These are phyloP conservation scores for Exophiala bonariae DNA, from an alignment of 2,329 filamentous ascomycete species.

Conservation along the genomic window DNA sequence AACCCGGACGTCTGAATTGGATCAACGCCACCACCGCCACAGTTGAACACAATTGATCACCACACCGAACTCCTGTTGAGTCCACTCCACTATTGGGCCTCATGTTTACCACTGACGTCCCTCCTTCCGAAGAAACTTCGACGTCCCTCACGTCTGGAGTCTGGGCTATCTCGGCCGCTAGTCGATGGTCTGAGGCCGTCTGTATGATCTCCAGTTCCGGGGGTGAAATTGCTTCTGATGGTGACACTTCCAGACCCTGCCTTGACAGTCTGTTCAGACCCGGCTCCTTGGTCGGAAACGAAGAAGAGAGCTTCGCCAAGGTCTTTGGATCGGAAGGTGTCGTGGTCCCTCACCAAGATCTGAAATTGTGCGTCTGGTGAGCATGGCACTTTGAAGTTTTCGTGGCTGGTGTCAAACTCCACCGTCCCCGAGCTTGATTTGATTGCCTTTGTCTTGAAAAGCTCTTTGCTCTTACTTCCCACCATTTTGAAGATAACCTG, in stretches of 20 bases:
- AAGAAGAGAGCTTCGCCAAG: slow-evolving; percentile 88
- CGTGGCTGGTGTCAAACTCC: slow-evolving; percentile 63
- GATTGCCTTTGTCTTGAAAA: slow-evolving; percentile 91
- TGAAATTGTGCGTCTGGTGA: slow-evolving; percentile 84
- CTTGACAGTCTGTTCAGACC: slow-evolving; percentile 69
- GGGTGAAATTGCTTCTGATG: slow-evolving; percentile 71
- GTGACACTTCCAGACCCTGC: slow-evolving; percentile 73
- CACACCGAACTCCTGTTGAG: background rate
- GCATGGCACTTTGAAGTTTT: slow-evolving; percentile 76
- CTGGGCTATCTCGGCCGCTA: slow-evolving; percentile 37
- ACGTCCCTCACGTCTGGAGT: slow-evolving; percentile 42
- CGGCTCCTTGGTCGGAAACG: slow-evolving; percentile 73
- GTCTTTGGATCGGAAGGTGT: slow-evolving; percentile 80
- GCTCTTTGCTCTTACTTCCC: slow-evolving; percentile 67
- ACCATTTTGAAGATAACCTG: slow-evolving; percentile 72
- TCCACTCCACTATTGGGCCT: slow-evolving; percentile 7
- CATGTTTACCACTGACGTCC: slow-evolving; percentile 31
- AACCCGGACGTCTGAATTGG: too few relatives aligned
- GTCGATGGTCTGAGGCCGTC: slow-evolving; percentile 18
- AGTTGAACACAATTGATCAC: background rate
- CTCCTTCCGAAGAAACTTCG: slow-evolving; percentile 50
- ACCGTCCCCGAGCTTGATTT: slow-evolving; percentile 67
- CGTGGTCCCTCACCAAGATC: slow-evolving; percentile 79
- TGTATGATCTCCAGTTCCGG: slow-evolving; percentile 44
- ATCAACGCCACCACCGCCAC: background rate